These are phyloP conservation scores for Microsporum audouinii DNA, from an alignment of 2,329 filamentous ascomycete species.

Conservation along the genomic window DNA sequence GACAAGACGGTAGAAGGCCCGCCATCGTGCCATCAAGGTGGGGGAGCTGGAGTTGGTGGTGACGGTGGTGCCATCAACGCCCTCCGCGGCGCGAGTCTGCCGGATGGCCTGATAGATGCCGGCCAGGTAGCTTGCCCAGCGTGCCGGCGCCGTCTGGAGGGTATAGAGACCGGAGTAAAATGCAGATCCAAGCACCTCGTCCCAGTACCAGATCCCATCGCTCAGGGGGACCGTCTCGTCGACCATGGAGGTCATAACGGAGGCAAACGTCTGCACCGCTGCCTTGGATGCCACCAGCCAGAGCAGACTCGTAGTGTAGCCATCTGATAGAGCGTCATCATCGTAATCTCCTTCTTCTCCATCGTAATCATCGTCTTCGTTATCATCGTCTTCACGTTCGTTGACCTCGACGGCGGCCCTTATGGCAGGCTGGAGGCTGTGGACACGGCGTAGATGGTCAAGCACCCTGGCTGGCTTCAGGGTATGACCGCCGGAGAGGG, in stretches of 20 bases:
- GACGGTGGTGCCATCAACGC: constrained; percentile 12
- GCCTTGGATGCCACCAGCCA: constrained; percentile 89
- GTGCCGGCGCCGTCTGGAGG: constrained; percentile 68
- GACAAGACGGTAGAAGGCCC: constrained; percentile 68
- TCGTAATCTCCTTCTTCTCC: constrained; percentile 16
- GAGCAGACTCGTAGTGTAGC: constrained; percentile 67
- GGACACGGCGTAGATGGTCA: constrained; percentile 51
- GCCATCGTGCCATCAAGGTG: constrained; percentile 36
- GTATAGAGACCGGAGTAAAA: constrained; percentile 71
- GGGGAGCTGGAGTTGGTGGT: too few species aligned
- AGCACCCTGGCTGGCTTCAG: constrained; percentile 32
- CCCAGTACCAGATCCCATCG: constrained; percentile 93
- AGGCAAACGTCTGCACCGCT: constrained; percentile 77
- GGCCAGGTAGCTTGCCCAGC: constrained; percentile 59
- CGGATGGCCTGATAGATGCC: constrained; percentile 54
- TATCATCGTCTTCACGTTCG: neutral
- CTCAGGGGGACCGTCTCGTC: constrained; percentile 73
- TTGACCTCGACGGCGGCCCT: neutral
- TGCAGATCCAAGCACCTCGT: constrained; percentile 70
- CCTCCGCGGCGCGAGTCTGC: constrained; percentile 20
- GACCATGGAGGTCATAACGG: constrained; percentile 63
- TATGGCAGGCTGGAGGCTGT: constrained; percentile 14
- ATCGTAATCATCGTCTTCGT: neutral
- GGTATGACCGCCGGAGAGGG: constrained; percentile 44
- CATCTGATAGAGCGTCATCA: constrained; percentile 20